These are phyloP conservation scores for Gymnopilus junonius DNA, from an alignment of 768 basidiomycete species.

Conservation along the genomic window DNA sequence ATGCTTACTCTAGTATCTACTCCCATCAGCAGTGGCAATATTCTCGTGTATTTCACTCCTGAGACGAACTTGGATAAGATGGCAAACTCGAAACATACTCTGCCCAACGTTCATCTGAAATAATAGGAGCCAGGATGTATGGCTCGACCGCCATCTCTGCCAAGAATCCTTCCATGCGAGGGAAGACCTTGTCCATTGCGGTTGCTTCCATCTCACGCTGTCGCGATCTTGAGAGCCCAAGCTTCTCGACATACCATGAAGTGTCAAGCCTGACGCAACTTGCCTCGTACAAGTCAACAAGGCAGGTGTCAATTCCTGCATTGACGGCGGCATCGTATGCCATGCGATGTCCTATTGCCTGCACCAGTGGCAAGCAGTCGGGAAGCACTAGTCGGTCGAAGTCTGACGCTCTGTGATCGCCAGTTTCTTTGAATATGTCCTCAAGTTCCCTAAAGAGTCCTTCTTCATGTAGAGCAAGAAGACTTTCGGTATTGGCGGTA, in stretches of 20 bases:
- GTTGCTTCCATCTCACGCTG: conserved; percentile 37
- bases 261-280: conserved; percentile 37
- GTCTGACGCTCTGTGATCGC: conserved; percentile 29
- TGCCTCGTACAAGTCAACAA: conserved; percentile 45
- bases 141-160: conserved; percentile 11
- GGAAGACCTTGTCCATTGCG: conserved; percentile 32
- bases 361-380: conserved; percentile 38
- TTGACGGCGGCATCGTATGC: conserved; percentile 46
- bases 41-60: too few species aligned
- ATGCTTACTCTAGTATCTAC: too few species aligned
- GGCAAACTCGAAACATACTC: too few species aligned
- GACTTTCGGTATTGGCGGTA: conserved; percentile 14
- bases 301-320: conserved; percentile 24
- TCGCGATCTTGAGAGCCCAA: conserved; percentile 25
- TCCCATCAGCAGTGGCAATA: too few species aligned
- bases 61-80: too few species aligned
- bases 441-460: conserved; percentile 20
- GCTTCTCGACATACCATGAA: conserved; percentile 46
- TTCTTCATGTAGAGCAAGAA: conserved; percentile 27
- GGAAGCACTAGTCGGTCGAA: conserved; percentile 45
- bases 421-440: conserved; percentile 22
- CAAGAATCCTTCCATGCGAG: conserved; percentile 26
- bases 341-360: conserved; percentile 50
- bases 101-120: conserved; percentile 25
- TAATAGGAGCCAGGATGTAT: conserved; percentile 27